Conservation (phyloP, 2,329 filamentous ascomycete species). For the Volutella citrinella region DNA sequence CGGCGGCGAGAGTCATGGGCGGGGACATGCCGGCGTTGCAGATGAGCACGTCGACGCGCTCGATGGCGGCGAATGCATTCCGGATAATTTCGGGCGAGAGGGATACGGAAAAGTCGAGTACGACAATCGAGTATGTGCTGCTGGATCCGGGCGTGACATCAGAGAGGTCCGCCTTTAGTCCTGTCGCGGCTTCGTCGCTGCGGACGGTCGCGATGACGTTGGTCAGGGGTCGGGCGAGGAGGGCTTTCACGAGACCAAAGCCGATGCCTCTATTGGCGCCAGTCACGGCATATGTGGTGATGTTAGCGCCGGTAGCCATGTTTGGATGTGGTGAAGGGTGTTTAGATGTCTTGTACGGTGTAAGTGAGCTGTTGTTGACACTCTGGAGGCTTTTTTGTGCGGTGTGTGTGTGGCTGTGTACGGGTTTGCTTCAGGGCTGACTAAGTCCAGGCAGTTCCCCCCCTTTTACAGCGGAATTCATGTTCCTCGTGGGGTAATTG, state of each 20-base stretch:
- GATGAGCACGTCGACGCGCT: slow-evolving; percentile 47
- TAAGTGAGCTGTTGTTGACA: no score
- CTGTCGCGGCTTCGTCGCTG: slow-evolving; percentile 15
- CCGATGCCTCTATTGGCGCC: slow-evolving; percentile 41
- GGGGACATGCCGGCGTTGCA: slow-evolving; percentile 46
- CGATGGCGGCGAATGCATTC: slow-evolving; percentile 28
- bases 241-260: slow-evolving; percentile 31
- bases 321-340: no score
- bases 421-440: no score
- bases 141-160: slow-evolving; percentile 22
- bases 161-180: slow-evolving; percentile 13
- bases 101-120: slow-evolving; percentile 35
- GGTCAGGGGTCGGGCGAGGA: slow-evolving; percentile 52
- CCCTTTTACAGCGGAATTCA: no score
- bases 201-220: slow-evolving; percentile 40
- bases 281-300: slow-evolving; percentile 36
- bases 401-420: no score
- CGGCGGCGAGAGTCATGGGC: slow-evolving; percentile 24
- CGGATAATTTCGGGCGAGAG: slow-evolving; percentile 17
- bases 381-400: no score
- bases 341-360: no score
- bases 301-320: slow-evolving; percentile 7
- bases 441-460: no score
- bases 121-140: slow-evolving; percentile 32
- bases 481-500: no score